Evolutionary conservation across 139 green algal species (phyloP).

Genomic region (Chlamydomonas sp.): DNA sequence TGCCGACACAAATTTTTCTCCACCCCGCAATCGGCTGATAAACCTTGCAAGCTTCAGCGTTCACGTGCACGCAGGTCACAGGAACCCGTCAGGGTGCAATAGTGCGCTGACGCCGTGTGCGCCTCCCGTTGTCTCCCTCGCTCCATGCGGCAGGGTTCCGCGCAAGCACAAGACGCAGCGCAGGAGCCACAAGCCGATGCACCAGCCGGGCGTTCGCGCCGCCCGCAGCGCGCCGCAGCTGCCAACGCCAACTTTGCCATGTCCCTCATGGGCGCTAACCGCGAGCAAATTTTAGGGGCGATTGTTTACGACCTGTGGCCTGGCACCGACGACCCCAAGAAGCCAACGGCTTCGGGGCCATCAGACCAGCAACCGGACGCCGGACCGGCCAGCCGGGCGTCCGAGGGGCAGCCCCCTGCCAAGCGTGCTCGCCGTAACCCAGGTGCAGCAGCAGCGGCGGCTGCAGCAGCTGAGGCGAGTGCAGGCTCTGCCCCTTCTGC

Average conservation of each 20-base stretch:
- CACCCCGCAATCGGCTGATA: too few relatives aligned
- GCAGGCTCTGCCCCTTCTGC: too few relatives aligned
- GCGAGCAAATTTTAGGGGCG: background rate
- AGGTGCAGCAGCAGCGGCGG: background rate
- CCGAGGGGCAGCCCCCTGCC: background rate
- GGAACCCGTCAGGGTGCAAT: too few relatives aligned
- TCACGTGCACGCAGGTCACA: too few relatives aligned
- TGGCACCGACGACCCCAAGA: background rate
- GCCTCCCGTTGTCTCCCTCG: too few relatives aligned
- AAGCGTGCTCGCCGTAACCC: conserved; percentile 4
- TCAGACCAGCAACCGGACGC: background rate
- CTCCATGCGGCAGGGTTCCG: too few relatives aligned
- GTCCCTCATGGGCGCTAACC: conserved; percentile 4
- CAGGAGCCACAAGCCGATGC: too few relatives aligned
- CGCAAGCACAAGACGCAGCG: too few relatives aligned
- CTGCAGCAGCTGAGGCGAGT: background rate
- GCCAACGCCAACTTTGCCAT: conserved; percentile 31
- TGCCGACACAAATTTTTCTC: too few relatives aligned
- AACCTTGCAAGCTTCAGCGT: too few relatives aligned
- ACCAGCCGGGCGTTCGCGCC: background rate
- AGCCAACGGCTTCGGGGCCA: background rate
- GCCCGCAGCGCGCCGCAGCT: conserved; percentile 13
- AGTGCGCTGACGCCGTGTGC: too few relatives aligned
- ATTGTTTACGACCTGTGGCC: conserved; percentile 24
- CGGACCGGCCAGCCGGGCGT: background rate